Percentiles rank a stretch among this genome's conserved stretches.
These are phyloP conservation scores for Ceratobasidium sp. DNA, from an alignment of 1,284 basidiomycete genomes.

Conservation along the genomic window DNA sequence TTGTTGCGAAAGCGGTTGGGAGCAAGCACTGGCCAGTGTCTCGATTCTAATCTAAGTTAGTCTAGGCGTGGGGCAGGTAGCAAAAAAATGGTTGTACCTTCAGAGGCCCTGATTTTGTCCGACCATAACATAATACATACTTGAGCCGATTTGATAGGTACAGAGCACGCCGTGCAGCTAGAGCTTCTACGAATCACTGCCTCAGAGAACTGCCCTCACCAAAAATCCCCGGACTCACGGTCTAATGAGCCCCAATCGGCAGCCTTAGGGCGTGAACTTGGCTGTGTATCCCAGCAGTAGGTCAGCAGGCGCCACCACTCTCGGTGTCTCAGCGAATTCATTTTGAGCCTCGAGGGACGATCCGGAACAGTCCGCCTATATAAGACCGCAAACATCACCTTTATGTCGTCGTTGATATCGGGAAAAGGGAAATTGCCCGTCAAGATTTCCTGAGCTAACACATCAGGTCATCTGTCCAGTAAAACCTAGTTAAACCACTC, in stretches of 20 bases:
- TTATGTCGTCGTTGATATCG: background rate
- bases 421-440: background rate
- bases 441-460: background rate
- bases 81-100: background rate
- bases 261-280: background rate
- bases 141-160: background rate
- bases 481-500: background rate
- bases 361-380: background rate
- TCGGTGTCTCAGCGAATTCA: background rate
- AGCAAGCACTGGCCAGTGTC: constrained; percentile 18
- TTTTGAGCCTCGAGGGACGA: background rate
- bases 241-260: background rate
- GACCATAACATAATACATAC: background rate
- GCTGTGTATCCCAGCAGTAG: background rate
- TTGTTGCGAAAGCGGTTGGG: background rate
- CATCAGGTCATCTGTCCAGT: too few species aligned
- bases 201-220: too few species aligned
- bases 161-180: constrained; percentile 35
- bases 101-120: background rate
- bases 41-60: constrained; percentile 6
- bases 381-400: background rate
- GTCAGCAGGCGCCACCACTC: background rate
- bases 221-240: background rate
- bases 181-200: constrained; percentile 26
- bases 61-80: too few species aligned